Evolutionary conservation across 345 rosid genomes (phyloP).

Genomic region (Bruguiera sexangula): DNA sequence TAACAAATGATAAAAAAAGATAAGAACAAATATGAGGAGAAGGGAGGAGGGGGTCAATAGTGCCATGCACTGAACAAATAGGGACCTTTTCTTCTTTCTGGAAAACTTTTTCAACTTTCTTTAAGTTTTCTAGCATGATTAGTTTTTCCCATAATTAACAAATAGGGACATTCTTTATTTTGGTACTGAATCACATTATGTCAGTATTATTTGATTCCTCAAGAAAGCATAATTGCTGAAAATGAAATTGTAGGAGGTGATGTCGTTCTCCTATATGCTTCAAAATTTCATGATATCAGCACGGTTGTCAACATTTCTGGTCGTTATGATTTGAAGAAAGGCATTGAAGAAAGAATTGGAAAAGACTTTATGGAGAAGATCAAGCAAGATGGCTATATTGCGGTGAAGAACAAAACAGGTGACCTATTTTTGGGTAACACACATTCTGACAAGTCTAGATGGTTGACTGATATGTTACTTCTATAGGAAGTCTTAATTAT

Average conservation of each 20-base stretch:
- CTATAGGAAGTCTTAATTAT: slow-evolving; percentile 17
- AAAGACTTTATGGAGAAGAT: slow-evolving; percentile 24
- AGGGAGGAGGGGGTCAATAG: too few relatives aligned
- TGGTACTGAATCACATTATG: neutral
- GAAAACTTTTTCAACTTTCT: too few relatives aligned
- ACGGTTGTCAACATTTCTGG: slow-evolving; percentile 31
- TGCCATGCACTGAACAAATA: too few relatives aligned
- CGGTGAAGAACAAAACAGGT: slow-evolving; percentile 24
- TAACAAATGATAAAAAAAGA: too few relatives aligned
- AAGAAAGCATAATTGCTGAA: slow-evolving; percentile 1
- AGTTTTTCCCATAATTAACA: neutral
- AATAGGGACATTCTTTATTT: neutral
- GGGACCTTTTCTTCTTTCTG: too few relatives aligned
- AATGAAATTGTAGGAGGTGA: slow-evolving; percentile 15
- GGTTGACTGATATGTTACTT: neutral
- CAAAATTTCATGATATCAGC: slow-evolving; percentile 25
- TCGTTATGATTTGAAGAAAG: slow-evolving; percentile 28
- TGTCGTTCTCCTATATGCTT: slow-evolving; percentile 33
- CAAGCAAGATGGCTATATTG: slow-evolving; percentile 25
- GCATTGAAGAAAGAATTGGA: slow-evolving; percentile 22
- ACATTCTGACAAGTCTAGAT: too few relatives aligned
- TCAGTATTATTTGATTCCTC: neutral
- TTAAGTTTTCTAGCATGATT: neutral
- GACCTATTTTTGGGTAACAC: neutral
- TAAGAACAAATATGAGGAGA: too few relatives aligned